Evolutionary conservation across 352 stramenopile genomes (phyloP).

Genomic region (Peronospora farinosa): DNA sequence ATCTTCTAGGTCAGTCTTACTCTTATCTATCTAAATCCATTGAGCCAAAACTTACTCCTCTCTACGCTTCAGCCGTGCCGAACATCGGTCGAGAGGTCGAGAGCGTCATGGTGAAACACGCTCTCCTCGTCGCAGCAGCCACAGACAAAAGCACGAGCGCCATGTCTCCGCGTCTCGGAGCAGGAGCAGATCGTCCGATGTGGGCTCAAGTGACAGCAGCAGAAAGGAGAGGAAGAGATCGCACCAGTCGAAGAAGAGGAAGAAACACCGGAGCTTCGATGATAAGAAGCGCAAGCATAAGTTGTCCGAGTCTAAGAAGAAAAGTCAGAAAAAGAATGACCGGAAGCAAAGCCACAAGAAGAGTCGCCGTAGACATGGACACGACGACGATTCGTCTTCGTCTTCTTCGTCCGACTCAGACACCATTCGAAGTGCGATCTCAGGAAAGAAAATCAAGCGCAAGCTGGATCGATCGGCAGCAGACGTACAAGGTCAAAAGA

Average conservation of each 20-base stretch:
- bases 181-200: conserved; percentile 23
- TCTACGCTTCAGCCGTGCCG: conserved; percentile 1
- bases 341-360: conserved; percentile 35
- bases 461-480: conserved; percentile 52
- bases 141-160: conserved; percentile 23
- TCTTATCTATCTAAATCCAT: not conserved
- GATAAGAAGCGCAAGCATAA: conserved; percentile 36
- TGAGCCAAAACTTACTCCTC: not conserved
- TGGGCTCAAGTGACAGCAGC: conserved; percentile 19
- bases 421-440: conserved; percentile 72
- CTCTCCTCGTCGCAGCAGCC: conserved; percentile 14
- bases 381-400: conserved; percentile 25
- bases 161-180: conserved; percentile 20
- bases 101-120: conserved; percentile 5
- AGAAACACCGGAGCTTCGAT: conserved; percentile 29
- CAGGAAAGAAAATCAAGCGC: conserved; percentile 84
- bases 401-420: conserved; percentile 57
- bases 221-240: conserved; percentile 23
- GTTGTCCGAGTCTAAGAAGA: conserved; percentile 30
- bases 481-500: conserved; percentile 64
- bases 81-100: conserved; percentile 10
- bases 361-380: conserved; percentile 18
- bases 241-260: conserved; percentile 30
- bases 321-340: conserved; percentile 35
- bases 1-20: conserved; percentile 8